Conservation (phyloP, 768 basidiomycete genomes). For the Sporobolomyces roseus region DNA sequence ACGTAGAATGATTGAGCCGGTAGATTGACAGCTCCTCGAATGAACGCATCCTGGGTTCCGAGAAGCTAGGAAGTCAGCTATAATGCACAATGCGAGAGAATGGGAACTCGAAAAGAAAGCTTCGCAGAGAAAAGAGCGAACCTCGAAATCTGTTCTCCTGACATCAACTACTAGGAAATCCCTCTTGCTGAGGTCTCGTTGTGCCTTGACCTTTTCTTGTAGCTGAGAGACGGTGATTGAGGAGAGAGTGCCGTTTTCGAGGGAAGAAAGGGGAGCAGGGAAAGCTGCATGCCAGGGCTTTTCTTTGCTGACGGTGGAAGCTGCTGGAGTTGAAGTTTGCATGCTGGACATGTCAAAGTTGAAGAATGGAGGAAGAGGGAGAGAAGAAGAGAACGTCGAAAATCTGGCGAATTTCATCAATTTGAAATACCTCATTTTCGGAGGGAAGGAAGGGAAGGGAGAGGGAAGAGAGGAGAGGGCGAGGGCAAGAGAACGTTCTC, state of each 20-base stretch:
- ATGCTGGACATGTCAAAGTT: neutral
- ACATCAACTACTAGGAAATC: constrained; percentile 52
- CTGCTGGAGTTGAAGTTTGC: neutral
- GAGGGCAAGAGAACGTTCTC: too few relatives aligned
- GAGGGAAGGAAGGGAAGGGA: too few relatives aligned
- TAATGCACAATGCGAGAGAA: too few relatives aligned
- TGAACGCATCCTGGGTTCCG: constrained; percentile 17
- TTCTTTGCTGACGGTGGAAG: neutral
- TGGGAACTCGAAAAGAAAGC: too few relatives aligned
- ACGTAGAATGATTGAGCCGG: constrained; percentile 54
- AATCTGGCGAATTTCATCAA: too few relatives aligned
- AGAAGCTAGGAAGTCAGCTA: too few relatives aligned
- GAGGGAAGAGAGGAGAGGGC: too few relatives aligned
- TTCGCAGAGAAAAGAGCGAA: constrained; percentile 8
- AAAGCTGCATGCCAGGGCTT: constrained; percentile 24
- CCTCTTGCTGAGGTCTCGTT: neutral
- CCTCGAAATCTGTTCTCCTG: constrained; percentile 51
- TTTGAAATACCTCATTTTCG: too few relatives aligned
- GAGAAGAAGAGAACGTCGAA: too few relatives aligned
- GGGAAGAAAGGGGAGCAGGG: neutral
- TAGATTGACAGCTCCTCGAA: constrained; percentile 52
- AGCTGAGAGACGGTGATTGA: constrained; percentile 3
- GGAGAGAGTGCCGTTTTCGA: neutral
- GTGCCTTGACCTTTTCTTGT: neutral
- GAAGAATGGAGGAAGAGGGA: too few relatives aligned